phyloP scores from a whole-genome alignment of 768 basidiomycete species.

The Mycena latifolia region DNA sequence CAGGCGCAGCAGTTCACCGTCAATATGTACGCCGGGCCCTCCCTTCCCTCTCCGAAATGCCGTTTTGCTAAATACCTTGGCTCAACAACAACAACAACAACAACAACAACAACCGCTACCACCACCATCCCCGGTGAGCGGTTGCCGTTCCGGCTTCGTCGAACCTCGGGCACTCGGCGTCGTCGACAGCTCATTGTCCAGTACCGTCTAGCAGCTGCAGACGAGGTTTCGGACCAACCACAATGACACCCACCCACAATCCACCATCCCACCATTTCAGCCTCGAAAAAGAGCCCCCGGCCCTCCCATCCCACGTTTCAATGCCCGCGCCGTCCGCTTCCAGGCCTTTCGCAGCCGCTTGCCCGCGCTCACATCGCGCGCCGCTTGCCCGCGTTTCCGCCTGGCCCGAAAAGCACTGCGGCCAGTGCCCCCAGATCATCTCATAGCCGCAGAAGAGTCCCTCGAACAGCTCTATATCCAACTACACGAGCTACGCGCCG shows the following conservation, averaged over 20 bases:
- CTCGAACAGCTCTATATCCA: too few species aligned
- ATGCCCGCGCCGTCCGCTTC: background rate
- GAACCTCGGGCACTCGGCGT: slow-evolving; percentile 17
- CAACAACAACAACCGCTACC: slow-evolving; percentile 21
- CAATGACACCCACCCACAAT: background rate
- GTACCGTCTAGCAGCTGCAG: slow-evolving; percentile 10
- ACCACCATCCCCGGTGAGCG: slow-evolving; percentile 11
- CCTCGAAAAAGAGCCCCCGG: background rate
- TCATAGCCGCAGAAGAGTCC: too few species aligned
- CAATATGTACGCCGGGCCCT: too few species aligned
- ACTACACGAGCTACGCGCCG: too few species aligned
- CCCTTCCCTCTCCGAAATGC: too few species aligned
- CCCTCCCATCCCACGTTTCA: background rate
- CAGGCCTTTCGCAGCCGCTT: background rate
- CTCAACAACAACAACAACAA: too few species aligned
- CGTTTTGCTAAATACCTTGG: too few species aligned
- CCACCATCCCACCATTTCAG: too few species aligned
- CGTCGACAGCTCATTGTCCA: slow-evolving; percentile 9
- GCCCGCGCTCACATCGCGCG: background rate
- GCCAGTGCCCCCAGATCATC: background rate
- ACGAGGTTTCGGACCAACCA: slow-evolving; percentile 8
- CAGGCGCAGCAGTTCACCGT: too few species aligned
- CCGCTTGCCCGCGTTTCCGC: background rate
- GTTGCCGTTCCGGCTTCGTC: slow-evolving; percentile 15
- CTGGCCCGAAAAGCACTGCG: background rate